Evolutionary conservation across 352 stramenopile genomes (phyloP).

Genomic region (Phytophthora colocasiae): DNA sequence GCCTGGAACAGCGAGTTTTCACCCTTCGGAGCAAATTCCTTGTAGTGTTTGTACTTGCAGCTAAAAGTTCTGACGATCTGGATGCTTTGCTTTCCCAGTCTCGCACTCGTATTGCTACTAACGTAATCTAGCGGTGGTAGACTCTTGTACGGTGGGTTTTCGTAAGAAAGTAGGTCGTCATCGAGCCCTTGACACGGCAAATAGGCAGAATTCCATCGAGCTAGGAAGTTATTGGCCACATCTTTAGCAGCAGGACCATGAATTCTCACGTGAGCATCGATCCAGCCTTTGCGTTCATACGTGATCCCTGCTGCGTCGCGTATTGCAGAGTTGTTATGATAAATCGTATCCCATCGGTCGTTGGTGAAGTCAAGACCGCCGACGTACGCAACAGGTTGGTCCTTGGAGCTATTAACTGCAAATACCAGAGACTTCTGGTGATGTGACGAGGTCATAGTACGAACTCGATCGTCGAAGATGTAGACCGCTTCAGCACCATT

Average conservation of each 20-base stretch:
- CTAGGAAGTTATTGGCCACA: conserved; percentile 57
- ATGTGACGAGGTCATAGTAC: conserved; percentile 39
- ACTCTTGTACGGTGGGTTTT: conserved; percentile 40
- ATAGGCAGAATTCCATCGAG: conserved; percentile 53
- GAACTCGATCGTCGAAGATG: conserved; percentile 62
- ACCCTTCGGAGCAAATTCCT: conserved; percentile 52
- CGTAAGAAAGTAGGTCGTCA: conserved; percentile 46
- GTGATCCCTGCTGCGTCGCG: conserved; percentile 39
- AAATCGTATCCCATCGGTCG: conserved; percentile 67
- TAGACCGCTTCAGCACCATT: conserved; percentile 28
- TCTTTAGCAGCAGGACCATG: conserved; percentile 51
- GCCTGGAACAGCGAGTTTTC: conserved; percentile 53
- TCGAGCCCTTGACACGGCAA: conserved; percentile 27
- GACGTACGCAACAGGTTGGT: conserved; percentile 48
- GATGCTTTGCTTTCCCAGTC: conserved; percentile 26
- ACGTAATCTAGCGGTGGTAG: conserved; percentile 5
- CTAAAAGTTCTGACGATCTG: conserved; percentile 62
- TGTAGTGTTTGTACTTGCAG: conserved; percentile 55
- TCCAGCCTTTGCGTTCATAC: conserved; percentile 51
- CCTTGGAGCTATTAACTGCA: conserved; percentile 6
- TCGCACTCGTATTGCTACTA: conserved; percentile 6
- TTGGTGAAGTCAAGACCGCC: conserved; percentile 57
- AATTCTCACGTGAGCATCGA: conserved; percentile 57
- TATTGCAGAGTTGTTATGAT: conserved; percentile 49
- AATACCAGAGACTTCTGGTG: conserved; percentile 60